Evolutionary conservation across 225 moss, liverwort and hornwort genomes (phyloP).

Genomic region (Pseudoscleropodium purum): DNA sequence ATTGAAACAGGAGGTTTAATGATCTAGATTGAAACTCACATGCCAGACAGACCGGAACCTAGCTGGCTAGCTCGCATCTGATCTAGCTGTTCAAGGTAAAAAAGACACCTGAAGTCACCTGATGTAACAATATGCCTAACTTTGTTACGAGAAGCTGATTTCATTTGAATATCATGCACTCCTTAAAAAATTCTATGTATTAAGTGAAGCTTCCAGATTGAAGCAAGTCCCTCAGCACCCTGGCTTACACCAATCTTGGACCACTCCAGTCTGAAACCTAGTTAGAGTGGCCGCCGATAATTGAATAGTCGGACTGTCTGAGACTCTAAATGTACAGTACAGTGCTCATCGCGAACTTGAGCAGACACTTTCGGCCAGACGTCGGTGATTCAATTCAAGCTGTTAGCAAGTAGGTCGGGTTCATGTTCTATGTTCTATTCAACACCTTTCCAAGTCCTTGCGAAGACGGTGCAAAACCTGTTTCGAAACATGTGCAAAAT

Average conservation of each 20-base stretch:
- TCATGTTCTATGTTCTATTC: neutral
- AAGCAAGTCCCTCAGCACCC: neutral
- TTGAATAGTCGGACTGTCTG: neutral
- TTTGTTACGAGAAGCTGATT: neutral
- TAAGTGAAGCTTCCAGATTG: neutral
- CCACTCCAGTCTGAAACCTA: neutral
- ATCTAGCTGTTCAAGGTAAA: neutral
- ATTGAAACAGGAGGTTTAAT: neutral
- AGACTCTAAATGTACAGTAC: neutral
- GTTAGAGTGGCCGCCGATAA: neutral
- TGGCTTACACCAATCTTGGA: neutral
- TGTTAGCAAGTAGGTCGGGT: neutral
- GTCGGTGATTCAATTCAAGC: neutral
- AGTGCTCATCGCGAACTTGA: neutral
- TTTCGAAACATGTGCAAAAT: neutral
- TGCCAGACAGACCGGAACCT: too few relatives aligned
- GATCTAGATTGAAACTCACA: neutral
- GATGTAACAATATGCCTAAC: too few relatives aligned
- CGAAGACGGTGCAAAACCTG: neutral
- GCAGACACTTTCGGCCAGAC: neutral
- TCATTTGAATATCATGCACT: neutral
- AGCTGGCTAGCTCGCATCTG: too few relatives aligned
- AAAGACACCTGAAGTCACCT: neutral
- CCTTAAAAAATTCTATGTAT: neutral
- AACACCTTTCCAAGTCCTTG: neutral